phyloP scores from a whole-genome alignment of 768 basidiomycete species.

The Filobasidium floriforme region DNA sequence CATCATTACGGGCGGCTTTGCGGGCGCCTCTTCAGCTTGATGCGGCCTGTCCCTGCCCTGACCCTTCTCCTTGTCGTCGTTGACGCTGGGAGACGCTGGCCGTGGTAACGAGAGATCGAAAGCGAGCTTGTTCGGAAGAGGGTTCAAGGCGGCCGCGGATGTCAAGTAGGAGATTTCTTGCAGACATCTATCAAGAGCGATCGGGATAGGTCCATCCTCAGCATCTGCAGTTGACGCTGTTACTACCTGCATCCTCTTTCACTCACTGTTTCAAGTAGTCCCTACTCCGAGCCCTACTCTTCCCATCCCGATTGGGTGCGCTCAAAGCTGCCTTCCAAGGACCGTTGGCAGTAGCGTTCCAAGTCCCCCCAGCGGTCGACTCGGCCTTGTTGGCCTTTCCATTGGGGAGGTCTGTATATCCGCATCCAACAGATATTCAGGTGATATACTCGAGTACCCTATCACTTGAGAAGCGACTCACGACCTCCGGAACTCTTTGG shows the following conservation, averaged over 20 bases:
- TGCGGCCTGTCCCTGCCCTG: not conserved
- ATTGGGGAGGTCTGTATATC: not conserved
- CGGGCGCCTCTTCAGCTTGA: conserved; percentile 1
- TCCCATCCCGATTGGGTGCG: conserved; percentile 83
- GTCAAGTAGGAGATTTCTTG: conserved; percentile 98
- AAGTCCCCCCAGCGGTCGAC: conserved; percentile 26
- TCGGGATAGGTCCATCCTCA: too few species aligned
- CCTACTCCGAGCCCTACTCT: conserved; percentile 83
- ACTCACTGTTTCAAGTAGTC: conserved; percentile 95
- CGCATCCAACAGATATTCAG: not conserved
- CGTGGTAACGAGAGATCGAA: conserved; percentile 12
- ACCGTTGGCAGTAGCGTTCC: conserved; percentile 42
- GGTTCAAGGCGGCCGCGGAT: conserved; percentile 94
- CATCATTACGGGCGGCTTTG: conserved; percentile 3
- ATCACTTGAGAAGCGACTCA: not conserved
- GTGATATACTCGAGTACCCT: not conserved
- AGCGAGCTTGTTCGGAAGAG: conserved; percentile 56
- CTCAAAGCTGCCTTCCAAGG: conserved; percentile 54
- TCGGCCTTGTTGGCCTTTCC: not conserved
- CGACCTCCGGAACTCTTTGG: not conserved
- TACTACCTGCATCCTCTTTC: not conserved
- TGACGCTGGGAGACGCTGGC: not conserved
- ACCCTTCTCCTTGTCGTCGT: not conserved
- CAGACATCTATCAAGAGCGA: conserved; percentile 61
- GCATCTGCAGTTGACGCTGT: too few species aligned